A percentile compares a stretch with the other conserved stretches of the same genome.
These are phyloP conservation scores for Nicotiana knightiana DNA, from an alignment of 257 asterid genomes.

Conservation along the genomic window DNA sequence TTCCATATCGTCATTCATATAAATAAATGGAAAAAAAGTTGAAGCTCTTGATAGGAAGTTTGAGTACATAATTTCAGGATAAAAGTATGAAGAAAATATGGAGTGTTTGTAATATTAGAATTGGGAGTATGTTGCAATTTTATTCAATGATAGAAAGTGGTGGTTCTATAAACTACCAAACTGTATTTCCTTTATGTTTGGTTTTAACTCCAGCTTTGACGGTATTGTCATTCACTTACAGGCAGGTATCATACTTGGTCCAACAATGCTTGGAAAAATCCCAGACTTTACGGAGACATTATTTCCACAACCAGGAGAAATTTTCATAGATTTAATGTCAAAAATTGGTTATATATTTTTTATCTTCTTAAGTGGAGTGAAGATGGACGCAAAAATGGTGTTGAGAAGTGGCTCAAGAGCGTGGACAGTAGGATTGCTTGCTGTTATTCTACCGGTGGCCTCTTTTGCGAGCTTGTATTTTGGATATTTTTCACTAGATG, in stretches of 20 bases:
- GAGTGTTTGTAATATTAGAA: not conserved
- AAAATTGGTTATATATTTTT: conserved; percentile 77
- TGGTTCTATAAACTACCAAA: not conserved
- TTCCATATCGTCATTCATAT: not conserved
- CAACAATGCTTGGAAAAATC: conserved; percentile 49
- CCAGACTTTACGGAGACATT: conserved; percentile 7
- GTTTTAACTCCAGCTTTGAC: not conserved
- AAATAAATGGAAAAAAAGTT: not conserved
- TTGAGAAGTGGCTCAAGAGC: conserved; percentile 62
- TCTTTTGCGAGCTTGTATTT: conserved; percentile 17
- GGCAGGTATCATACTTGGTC: conserved; percentile 89
- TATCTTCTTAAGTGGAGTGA: conserved; percentile 78
- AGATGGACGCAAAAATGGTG: conserved; percentile 75
- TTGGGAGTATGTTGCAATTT: not conserved
- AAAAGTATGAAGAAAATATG: not conserved
- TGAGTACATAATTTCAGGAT: not conserved
- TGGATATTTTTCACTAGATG: not conserved
- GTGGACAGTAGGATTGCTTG: conserved; percentile 65
- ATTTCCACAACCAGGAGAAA: conserved; percentile 61
- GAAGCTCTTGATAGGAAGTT: not conserved
- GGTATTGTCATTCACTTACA: conserved; percentile 18
- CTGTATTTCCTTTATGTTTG: not conserved
- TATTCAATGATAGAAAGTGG: not conserved
- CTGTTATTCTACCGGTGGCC: conserved; percentile 34
- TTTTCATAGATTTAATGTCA: conserved; percentile 54